Base-by-base conservation (phyloP, 192 early-diverging fungal species). In the Coemansia sp. region DNA sequence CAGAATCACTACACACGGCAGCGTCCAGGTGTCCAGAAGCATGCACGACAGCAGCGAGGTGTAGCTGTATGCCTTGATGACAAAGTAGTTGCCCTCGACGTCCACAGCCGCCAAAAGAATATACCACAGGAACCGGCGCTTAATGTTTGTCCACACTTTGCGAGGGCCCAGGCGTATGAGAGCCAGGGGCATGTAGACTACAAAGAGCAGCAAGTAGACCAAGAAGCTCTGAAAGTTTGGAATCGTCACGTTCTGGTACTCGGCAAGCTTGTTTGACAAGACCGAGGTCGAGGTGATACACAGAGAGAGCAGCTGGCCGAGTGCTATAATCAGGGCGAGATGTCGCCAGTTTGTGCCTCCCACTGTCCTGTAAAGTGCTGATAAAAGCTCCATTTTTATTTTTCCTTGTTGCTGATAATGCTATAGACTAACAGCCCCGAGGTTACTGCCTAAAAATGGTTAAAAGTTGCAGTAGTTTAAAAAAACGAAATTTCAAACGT, bases 1-100 rank as follows among this genome's bases (percentile, higher is more conserved):
- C 33, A 91, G 45, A n/a, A 87, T 47, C 50, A 89, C 80, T n/a
- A 85, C 85, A 7, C 86, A 82, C 8, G 86, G 85, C 28, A 82
- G 82, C 3, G 86, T 80, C 87, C 87, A 89, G 17, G 86, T 82
- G 54, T 89, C 86, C 14, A 91, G 72, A 35, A 91, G 61, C 86
- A 87, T 87, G 53, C 81, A 83, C 0, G 87, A 87, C 29, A 91
- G 66, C 2, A 88, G 51, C 13, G 85, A 87, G 14, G 88, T 91
- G 55, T 89, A 89, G 51, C 62, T 70, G 48, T 80, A 91, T 7
- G 86, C 82, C 70, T 87, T 89, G 46, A 88, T 82, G 11, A 85
- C 81, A 76, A 91, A 87, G 52, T 85, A 91, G 50, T 91, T 91
- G 57, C 85, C 88, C 61, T 91, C 87, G 2, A 91, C 86, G 62